A percentile compares a stretch with the other conserved stretches of the same genome.
These are phyloP conservation scores for Crepidotus variabilis DNA, from an alignment of 768 basidiomycete species.

Conservation along the genomic window DNA sequence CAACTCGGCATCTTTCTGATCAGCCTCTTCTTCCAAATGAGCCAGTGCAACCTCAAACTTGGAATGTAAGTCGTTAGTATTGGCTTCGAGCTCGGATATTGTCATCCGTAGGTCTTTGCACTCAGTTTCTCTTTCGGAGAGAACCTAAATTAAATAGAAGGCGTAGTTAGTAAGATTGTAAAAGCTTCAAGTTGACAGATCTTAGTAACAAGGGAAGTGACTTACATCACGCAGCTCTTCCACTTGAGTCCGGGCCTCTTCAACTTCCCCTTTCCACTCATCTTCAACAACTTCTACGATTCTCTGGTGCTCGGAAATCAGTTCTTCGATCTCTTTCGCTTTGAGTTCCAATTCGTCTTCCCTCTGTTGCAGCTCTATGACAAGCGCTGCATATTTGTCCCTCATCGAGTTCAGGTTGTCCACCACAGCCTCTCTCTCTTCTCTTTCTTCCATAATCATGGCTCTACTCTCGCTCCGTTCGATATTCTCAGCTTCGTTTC, in stretches of 20 bases:
- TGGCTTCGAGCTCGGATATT: conserved; percentile 72
- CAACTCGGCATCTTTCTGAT: conserved; percentile 78
- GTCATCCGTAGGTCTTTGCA: conserved; percentile 70
- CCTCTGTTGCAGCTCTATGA: conserved; percentile 81
- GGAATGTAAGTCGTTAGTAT: conserved; percentile 62
- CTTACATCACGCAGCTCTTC: conserved; percentile 76
- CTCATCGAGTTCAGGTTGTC: conserved; percentile 69
- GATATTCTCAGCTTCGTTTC: conserved; percentile 56
- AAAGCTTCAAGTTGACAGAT: not conserved
- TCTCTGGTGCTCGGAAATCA: conserved; percentile 69
- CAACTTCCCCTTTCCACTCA: conserved; percentile 86
- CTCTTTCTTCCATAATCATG: conserved; percentile 64
- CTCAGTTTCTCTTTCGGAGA: conserved; percentile 78
- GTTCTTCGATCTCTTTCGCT: conserved; percentile 71
- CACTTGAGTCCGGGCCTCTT: conserved; percentile 72
- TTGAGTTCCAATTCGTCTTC: conserved; percentile 85
- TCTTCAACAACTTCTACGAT: conserved; percentile 74
- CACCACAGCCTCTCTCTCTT: conserved; percentile 76
- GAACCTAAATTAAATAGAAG: conserved; percentile 41
- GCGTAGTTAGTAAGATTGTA: conserved; percentile 4
- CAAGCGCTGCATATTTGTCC: conserved; percentile 74
- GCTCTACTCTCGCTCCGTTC: conserved; percentile 76
- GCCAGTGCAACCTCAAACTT: conserved; percentile 75
- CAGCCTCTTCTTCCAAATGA: conserved; percentile 74
- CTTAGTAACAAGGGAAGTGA: too few relatives aligned